Base-by-base conservation (phyloP, 495 filamentous ascomycete genomes). In the Collariella sp. region DNA sequence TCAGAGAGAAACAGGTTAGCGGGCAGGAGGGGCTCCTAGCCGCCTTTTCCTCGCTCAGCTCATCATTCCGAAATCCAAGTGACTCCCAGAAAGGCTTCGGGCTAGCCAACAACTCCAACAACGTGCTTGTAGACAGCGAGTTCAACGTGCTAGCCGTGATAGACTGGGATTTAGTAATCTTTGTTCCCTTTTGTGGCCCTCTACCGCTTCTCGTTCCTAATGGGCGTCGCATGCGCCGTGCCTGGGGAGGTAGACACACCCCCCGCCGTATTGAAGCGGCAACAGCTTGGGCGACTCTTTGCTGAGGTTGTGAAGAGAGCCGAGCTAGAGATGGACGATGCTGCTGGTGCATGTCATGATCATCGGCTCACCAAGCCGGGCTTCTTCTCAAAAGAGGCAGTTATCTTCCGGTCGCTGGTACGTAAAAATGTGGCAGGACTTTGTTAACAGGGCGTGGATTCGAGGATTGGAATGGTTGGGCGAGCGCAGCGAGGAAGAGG, bases 121-220 rank as follows among this genome's bases (percentile, higher is more conserved):
- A 46, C 44, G 2, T 46, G 18, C 44, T 46, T n/a, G 44, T 46
- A 10, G 44, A 46, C n/a, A 1, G 44, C 11, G 22, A 46, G 19
- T 46, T 46, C 44, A 46, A 46, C 10, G 44, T 46, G 6, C 44
- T 46, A 9, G 44, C 44, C 11, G 44, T 46, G 11, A 46, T 46
- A 15, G 44, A 46, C 23, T 46, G 44, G 44, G 24, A 46, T 22
- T 29, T 23, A 5, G 44, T 46, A 1, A 22, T 46, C 44, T 10
- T 23, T 4, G 44, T 46, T 13, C 44, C 44, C n/a, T 22, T n/a
- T 31, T 16, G 44, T 23, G 44, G 44, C 44, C 44, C 44, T 46
- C 22, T 46, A 46, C 23, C 44, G 44, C 44, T 46, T 46, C 20
- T 23, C 44, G 11, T 46, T 46, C 23, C 6, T 33, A 5, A 46